These are phyloP conservation scores for Tetrahymena thermophila DNA, from an alignment of 73 alveolate species.

Conservation along the genomic window DNA sequence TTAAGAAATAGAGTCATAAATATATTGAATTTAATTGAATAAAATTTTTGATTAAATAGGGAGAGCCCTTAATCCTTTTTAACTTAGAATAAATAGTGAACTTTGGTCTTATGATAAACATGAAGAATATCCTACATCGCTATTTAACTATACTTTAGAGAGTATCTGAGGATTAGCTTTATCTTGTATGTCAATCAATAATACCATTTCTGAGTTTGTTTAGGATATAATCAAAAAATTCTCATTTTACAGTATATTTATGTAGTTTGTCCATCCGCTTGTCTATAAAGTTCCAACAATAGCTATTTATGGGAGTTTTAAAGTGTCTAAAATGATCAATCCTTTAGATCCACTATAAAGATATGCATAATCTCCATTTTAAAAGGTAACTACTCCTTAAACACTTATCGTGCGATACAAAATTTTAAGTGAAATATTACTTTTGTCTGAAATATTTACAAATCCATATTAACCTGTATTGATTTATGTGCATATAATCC, in stretches of 20 bases:
- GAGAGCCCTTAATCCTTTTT: neutral
- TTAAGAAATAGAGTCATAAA: neutral
- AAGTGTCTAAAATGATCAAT: neutral
- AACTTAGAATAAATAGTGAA: neutral
- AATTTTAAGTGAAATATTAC: neutral
- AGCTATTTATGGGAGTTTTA: neutral
- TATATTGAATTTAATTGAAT: neutral
- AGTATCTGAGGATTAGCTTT: neutral
- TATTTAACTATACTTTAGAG: neutral
- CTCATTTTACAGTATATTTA: neutral
- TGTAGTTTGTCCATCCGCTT: neutral
- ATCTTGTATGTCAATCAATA: neutral
- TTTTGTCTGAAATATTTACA: neutral
- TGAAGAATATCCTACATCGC: neutral
- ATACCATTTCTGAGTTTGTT: neutral
- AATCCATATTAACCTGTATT: neutral
- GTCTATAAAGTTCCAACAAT: neutral
- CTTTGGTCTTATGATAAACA: neutral
- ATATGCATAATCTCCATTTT: neutral
- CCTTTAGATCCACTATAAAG: neutral
- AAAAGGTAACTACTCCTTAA: neutral
- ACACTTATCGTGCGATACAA: neutral
- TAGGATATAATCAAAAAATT: neutral
- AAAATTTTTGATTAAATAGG: neutral
- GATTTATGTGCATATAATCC: neutral